Percentiles rank a stretch among this genome's conserved stretches.
Conservation (phyloP, 331 rosid genomes). For the Rhamnella rubrinervis region DNA sequence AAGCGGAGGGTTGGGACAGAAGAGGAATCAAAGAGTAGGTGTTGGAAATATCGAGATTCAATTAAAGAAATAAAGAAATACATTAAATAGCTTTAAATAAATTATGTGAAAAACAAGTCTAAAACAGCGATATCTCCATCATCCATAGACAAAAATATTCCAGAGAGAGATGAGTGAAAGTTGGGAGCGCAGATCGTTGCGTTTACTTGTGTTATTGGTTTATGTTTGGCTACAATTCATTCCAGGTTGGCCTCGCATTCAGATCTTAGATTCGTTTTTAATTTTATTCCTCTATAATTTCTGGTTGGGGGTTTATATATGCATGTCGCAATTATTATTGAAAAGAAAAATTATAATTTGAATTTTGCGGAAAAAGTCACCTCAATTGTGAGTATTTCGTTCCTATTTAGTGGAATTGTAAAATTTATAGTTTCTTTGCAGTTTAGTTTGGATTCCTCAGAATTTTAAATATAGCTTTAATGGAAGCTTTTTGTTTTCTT, state of each 20-base stretch:
- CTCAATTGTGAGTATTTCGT: no score
- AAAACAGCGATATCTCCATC: not conserved
- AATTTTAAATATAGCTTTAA: no score
- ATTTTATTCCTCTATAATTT: not conserved
- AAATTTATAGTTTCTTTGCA: no score
- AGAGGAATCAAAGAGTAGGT: not conserved
- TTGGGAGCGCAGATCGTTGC: conserved; percentile 31
- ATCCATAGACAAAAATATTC: not conserved
- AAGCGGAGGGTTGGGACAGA: not conserved
- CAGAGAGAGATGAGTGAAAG: conserved; percentile 34
- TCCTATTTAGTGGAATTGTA: no score
- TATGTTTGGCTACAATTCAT: conserved; percentile 41
- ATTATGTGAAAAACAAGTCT: not conserved
- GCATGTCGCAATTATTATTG: not conserved
- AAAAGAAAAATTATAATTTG: no score
- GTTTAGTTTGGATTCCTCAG: no score
- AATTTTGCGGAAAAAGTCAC: no score
- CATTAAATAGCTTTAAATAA: not conserved
- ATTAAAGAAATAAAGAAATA: not conserved
- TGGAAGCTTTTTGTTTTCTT: no score
- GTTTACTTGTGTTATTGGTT: conserved; percentile 27
- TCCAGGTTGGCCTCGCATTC: conserved; percentile 36
- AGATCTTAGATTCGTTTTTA: conserved; percentile 3
- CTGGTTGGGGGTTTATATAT: not conserved
- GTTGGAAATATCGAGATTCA: no score